Evolutionary conservation across 257 asterid genomes (phyloP).

Genomic region (Plantago ovata): DNA sequence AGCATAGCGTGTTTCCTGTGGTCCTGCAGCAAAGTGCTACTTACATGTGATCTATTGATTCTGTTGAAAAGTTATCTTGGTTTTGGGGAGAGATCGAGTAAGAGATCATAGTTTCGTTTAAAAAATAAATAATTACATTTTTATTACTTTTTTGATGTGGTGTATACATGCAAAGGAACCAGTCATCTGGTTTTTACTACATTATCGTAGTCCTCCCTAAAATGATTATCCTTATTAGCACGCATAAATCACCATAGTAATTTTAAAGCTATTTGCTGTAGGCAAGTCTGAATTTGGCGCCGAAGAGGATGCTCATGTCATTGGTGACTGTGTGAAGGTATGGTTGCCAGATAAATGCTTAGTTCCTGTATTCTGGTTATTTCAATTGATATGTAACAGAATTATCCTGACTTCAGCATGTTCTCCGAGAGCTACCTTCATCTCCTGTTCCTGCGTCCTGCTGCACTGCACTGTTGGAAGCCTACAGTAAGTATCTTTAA

Average conservation of each 20-base stretch:
- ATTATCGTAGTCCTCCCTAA: constrained; percentile 7
- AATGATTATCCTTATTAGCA: constrained; percentile 13
- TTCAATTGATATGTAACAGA: constrained; percentile 22
- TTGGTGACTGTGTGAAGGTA: constrained; percentile 92
- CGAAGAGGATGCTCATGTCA: constrained; percentile 89
- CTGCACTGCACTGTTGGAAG: constrained; percentile 90
- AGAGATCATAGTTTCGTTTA: constrained; percentile 1
- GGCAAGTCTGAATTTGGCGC: constrained; percentile 72
- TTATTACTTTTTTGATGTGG: not conserved
- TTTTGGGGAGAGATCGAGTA: constrained; percentile 13
- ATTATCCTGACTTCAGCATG: constrained; percentile 55
- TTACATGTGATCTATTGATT: constrained; percentile 2
- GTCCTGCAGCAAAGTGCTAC: constrained; percentile 1
- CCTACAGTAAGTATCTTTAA: constrained; percentile 57
- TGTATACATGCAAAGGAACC: not conserved
- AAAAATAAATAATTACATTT: too few relatives aligned
- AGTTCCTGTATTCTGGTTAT: constrained; percentile 12
- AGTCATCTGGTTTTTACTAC: constrained; percentile 6
- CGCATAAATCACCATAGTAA: constrained; percentile 14
- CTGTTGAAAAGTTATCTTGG: constrained; percentile 4
- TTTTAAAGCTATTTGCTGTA: constrained; percentile 28
- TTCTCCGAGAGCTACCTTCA: constrained; percentile 93
- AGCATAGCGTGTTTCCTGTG: too few relatives aligned
- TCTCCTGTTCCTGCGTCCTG: constrained; percentile 98
- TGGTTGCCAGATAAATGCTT: constrained; percentile 21